Percentiles rank a stretch among this genome's conserved stretches.
phyloP scores from a whole-genome alignment of 2,329 filamentous ascomycete genomes.

The Pseudohalonectria lignicola region DNA sequence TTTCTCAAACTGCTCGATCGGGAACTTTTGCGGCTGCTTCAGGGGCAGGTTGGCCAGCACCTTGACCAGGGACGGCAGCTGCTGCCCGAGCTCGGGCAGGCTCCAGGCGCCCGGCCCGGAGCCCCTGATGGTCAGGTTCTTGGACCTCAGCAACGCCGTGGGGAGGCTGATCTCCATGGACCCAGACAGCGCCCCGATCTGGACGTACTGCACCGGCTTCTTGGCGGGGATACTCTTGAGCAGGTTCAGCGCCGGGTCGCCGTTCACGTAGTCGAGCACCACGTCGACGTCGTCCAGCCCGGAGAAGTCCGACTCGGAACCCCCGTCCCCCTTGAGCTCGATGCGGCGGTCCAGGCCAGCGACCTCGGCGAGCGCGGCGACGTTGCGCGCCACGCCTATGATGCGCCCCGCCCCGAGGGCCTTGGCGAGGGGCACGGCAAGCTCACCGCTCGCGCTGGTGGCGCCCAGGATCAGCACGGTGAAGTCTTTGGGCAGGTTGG shows the following conservation, averaged over 20 bases:
- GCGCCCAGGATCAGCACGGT: conserved; percentile 70
- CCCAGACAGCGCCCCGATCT: conserved; percentile 34
- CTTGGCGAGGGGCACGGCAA: conserved; percentile 36
- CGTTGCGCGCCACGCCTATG: conserved; percentile 39
- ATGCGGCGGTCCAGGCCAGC: conserved; percentile 32
- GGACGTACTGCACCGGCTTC: conserved; percentile 39
- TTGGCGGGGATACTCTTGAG: conserved; percentile 12
- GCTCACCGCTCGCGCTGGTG: conserved; percentile 65
- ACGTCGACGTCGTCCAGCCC: conserved; percentile 35
- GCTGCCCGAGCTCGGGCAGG: conserved; percentile 15
- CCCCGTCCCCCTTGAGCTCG: conserved; percentile 23
- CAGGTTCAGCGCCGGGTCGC: conserved; percentile 27
- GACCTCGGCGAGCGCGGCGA: conserved; percentile 24
- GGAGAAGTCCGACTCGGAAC: conserved; percentile 32
- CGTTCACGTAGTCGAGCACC: conserved; percentile 47
- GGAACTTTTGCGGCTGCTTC: conserved; percentile 13
- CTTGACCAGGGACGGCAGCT: conserved; percentile 17
- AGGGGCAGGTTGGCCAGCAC: conserved; percentile 14
- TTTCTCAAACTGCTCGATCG: conserved; percentile 19
- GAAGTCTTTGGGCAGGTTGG: conserved; percentile 26
- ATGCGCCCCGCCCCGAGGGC: conserved; percentile 35
- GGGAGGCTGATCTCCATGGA: conserved; percentile 25
- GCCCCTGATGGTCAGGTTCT: conserved; percentile 35
- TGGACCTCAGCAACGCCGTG: conserved; percentile 30
- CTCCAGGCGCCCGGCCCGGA: conserved; percentile 32